Base-by-base conservation (phyloP, 2,329 filamentous ascomycete genomes). In the Nakataea oryzae region DNA sequence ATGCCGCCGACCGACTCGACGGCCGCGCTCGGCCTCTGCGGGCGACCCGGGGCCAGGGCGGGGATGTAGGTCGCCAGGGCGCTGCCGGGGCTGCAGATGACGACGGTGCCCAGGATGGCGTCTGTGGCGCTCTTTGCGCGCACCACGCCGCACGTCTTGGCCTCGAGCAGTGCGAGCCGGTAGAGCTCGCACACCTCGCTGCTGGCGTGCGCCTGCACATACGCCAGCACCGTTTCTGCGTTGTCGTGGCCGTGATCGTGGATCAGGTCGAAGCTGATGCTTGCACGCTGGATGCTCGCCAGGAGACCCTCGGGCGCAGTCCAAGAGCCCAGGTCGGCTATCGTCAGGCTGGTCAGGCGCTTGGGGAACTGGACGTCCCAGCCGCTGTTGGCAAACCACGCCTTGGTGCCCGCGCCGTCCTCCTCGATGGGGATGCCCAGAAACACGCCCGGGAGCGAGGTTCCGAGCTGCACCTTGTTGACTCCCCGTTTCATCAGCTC, bases 321-420 rank as follows among this genome's bases (percentile, higher is more conserved):
- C 91, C 91, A 96, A 14, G 80, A 81, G 28, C 79, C 74, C n/a
- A 96, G 76, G 67, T 91, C 88, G 47, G 83, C 82, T 59, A 95
- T 87, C 3, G 86, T 77, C 81, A 96, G 87, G 71, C 88, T 92
- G 68, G 78, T 79, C 26, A 85, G 69, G 17, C 81, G 78, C 13
- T 80, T 77, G 3, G 82, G 81, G 63, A 83, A 84, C 58, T 83
- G 78, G 0, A 79, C 88, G 69, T 96, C 92, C 93, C 93, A 97
- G 17, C 93, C 93, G 58, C 92, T 83, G 66, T 88, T 90, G n/a
- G 87, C 85, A 72, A 97, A 96, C 93, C 93, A 97, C 57, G 90
- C 85, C 66, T 81, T 84, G 54, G 79, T 72, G 6, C 64, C 72
- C 11, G 72, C 69, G 47, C 24, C 56, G 59, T 80, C 76, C 65